Base-by-base conservation (phyloP, 2,329 filamentous ascomycete genomes). In the Dothideomycetes sp. region DNA sequence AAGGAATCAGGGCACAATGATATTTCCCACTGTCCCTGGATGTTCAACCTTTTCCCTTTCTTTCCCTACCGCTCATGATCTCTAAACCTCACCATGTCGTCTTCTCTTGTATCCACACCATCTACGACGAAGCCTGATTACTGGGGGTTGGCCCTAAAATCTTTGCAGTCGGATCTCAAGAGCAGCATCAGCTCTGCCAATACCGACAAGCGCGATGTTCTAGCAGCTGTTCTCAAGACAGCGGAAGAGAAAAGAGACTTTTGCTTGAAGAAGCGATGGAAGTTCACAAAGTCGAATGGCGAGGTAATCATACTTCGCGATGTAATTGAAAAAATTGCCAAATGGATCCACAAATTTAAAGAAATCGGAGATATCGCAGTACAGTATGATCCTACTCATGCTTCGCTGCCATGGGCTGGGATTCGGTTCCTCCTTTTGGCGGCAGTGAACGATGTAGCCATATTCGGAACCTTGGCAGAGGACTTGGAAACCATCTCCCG, bases 401-500 rank as follows among this genome's bases (percentile, higher is more conserved):
- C 56, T n/a, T 47, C 52, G 22, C 49, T 61, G 18, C 58, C 55
- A 17, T 63, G 52, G 56, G 53, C 57, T 22, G 54, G 39, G 9
- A 37, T 60, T 29, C 49, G 55, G 9, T 50, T 60, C 30, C 33
- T 62, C 10, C 50, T 60, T 13, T 7, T 25, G 12, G 12, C 12
- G 7, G 23, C 23, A 25, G 23, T 37, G 13, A 37, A 37, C 12
- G 34, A 37, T 5, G 17, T 22, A 9, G 20, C 24, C n/a, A 28
- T 20, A 11, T 28, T 37, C n/a, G 34, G 34, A 12, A 23, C 34
- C 23, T 25, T 37, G 34, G 28, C 34, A n/a, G 34, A 37, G 17
- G 24, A 25, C 6, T 23, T 37, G 13, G 34, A 37, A 25, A 17
- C 19, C 19, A n/a, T 37, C 13, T 37, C 34, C 18, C 34, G 34